Conservation (phyloP, 2,329 filamentous ascomycete genomes). For the Cladosporium phlei region DNA sequence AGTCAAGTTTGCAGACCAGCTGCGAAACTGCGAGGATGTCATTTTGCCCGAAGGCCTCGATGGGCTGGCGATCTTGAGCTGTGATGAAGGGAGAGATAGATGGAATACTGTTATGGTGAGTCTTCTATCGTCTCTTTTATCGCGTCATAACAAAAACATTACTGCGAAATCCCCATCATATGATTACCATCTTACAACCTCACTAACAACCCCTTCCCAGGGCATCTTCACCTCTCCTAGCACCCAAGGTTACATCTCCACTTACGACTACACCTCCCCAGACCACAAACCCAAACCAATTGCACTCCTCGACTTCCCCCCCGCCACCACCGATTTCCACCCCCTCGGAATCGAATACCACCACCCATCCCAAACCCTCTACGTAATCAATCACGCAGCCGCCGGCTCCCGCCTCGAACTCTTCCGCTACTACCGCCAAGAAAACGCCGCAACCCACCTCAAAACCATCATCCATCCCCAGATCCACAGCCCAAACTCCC, state of each 20-base stretch:
- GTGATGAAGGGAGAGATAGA: constrained; percentile 38
- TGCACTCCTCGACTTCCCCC: constrained; percentile 24
- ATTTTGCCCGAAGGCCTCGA: constrained; percentile 31
- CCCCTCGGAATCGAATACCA: constrained; percentile 35
- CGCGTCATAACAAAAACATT: too few relatives aligned
- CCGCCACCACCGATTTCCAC: constrained; percentile 34
- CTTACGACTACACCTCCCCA: constrained; percentile 35
- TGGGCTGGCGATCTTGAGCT: constrained; percentile 40
- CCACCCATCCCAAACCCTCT: constrained; percentile 31
- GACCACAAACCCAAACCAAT: constrained; percentile 23
- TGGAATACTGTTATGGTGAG: constrained; percentile 46
- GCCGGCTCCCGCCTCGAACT: constrained; percentile 32
- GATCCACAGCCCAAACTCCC: constrained; percentile 37
- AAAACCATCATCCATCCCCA: constrained; percentile 29
- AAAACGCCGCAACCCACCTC: constrained; percentile 27
- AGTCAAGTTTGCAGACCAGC: constrained; percentile 31
- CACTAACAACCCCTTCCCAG: constrained; percentile 4
- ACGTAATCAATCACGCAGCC: constrained; percentile 38
- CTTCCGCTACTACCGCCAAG: constrained; percentile 30
- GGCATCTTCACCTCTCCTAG: constrained; percentile 28
- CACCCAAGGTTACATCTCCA: constrained; percentile 33
- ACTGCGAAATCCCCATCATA: too few relatives aligned
- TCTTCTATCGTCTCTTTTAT: not conserved
- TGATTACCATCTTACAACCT: not conserved
- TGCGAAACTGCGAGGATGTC: constrained; percentile 44